phyloP scores from a whole-genome alignment of 805 yeast genomes.

The Pichia eremophila region DNA sequence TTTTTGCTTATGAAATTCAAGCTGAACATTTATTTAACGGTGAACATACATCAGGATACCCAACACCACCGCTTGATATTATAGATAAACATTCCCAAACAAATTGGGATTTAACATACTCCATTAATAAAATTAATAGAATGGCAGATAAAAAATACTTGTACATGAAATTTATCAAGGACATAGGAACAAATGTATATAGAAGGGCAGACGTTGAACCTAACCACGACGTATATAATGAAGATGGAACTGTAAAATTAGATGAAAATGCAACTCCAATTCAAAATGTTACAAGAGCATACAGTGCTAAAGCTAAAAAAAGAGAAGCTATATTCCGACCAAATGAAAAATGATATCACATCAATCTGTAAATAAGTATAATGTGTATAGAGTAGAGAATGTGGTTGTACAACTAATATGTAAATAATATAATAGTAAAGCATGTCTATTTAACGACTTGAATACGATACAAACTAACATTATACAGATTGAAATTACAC shows the following conservation, averaged over 20 bases:
- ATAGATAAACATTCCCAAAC: constrained; percentile 10
- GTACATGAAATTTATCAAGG: constrained; percentile 9
- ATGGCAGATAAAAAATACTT: constrained; percentile 5
- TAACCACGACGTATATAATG: constrained; percentile 8
- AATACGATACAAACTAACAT: no score
- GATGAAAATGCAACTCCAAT: constrained; percentile 16
- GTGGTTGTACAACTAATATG: no score
- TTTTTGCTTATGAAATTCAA: constrained; percentile 30
- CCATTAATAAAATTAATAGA: constrained; percentile 14
- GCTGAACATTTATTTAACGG: constrained; percentile 30
- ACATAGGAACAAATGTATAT: constrained; percentile 9
- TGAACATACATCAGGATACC: constrained; percentile 15
- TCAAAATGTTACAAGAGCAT: constrained; percentile 25
- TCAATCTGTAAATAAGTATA: no score
- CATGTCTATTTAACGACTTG: no score
- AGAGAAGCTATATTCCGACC: background rate
- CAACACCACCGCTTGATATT: constrained; percentile 23
- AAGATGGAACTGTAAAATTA: constrained; percentile 8
- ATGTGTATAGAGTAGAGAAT: no score
- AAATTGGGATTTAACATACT: constrained; percentile 23
- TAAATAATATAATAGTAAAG: no score
- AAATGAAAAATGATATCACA: background rate
- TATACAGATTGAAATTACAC: constrained; percentile 5
- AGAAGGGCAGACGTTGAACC: constrained; percentile 3
- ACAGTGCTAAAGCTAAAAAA: constrained; percentile 24